These are phyloP conservation scores for Podosphaera aphanis DNA, from an alignment of 2,329 filamentous ascomycete genomes.

Conservation along the genomic window DNA sequence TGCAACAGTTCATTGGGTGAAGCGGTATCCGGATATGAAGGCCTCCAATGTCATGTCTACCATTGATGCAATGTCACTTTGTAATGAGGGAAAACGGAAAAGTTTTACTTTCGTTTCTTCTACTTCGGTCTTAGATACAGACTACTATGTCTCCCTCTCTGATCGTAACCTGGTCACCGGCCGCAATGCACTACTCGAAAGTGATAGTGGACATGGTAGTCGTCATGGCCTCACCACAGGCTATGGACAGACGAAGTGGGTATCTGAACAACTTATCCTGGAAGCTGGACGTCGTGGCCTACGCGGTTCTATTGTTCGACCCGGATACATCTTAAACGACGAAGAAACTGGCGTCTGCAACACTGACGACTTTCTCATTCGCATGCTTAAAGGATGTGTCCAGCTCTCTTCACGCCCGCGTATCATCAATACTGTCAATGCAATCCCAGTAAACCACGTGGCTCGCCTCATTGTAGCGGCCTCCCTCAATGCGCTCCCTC, in stretches of 20 bases:
- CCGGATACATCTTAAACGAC: conserved; percentile 69
- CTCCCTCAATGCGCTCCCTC: not conserved
- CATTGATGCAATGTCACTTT: conserved; percentile 52
- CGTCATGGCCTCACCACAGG: conserved; percentile 57
- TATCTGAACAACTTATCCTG: conserved; percentile 40
- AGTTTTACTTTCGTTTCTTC: conserved; percentile 62
- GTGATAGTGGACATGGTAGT: conserved; percentile 57
- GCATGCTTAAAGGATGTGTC: conserved; percentile 68
- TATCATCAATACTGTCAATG: conserved; percentile 73
- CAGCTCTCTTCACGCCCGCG: conserved; percentile 51
- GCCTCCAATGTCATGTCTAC: conserved; percentile 62
- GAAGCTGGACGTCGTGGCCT: conserved; percentile 62
- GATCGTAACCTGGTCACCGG: conserved; percentile 28
- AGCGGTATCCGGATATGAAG: conserved; percentile 48
- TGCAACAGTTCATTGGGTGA: conserved; percentile 60
- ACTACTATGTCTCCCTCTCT: conserved; percentile 56
- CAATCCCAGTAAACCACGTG: conserved; percentile 70
- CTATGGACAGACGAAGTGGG: conserved; percentile 87
- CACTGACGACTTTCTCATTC: conserved; percentile 76
- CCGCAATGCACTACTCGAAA: conserved; percentile 26
- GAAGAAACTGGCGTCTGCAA: conserved; percentile 44
- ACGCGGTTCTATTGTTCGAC: conserved; percentile 49
- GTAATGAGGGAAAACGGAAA: conserved; percentile 56
- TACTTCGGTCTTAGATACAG: conserved; percentile 59
- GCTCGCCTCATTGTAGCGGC: conserved; percentile 56